Base-by-base conservation (phyloP, 1,284 basidiomycete species). In the Rhodotorula glutinis region DNA sequence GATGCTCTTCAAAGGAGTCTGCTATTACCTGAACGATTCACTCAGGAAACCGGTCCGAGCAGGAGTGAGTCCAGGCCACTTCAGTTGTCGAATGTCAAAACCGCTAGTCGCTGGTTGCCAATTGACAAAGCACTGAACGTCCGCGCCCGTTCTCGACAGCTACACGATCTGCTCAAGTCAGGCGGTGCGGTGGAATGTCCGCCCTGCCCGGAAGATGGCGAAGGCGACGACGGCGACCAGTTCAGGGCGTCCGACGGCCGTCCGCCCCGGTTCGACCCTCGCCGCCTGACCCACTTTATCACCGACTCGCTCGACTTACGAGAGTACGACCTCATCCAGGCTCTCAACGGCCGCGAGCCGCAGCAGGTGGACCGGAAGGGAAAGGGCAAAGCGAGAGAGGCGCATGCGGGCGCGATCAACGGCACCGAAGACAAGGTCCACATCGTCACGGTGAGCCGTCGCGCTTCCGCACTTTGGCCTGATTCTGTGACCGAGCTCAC, bases 251-350 rank as follows among this genome's bases (percentile, higher is more conserved):
- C 43, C 57, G 46, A 10, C 52, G 33, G 11, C 40, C 47, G 30
- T 4, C 51, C 40, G 9, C 58, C 62, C 3, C 62, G 68, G 5
- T 70, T 71, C 66, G 65, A 71, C 53, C 51, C 30, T 9, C n/a
- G 33, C 7, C 33, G 63, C 60, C 76, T 79, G 53, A 80, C 79
- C 5, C 79, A 81, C 64, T 75, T 81, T 62, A 75, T 82, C 65
- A 83, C 85, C 23, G 81, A 84, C 74, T 81, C 85, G 19, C 74
- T 80, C 54, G 79, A 82, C 57, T 87, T 87, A 73, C 83, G 85
- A 53, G 84, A 85, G 19, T 74, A 74, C 57, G 46, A 41, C 8
- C 33, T 55, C n/a, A 11, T 66, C n/a, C 16, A 27, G 30, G 19
- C 52, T 2, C 49, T 40, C 11, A 38, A 46, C 43, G 55, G 43